Evolutionary conservation across 2,329 filamentous ascomycete genomes (phyloP).

Genomic region (Nigrospora sphaerica): DNA sequence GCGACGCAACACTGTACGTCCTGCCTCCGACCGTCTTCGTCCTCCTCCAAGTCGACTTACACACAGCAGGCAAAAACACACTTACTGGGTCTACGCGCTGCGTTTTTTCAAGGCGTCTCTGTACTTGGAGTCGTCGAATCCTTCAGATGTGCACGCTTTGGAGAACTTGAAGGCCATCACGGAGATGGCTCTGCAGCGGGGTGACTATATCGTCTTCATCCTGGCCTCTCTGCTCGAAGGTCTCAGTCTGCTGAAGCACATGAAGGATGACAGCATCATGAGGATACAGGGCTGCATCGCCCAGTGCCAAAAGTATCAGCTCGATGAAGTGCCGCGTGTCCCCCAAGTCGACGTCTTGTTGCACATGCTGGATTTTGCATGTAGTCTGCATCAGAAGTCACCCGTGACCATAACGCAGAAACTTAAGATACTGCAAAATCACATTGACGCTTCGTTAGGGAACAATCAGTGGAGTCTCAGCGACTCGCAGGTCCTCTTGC

Average conservation of each 20-base stretch:
- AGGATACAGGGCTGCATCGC: slow-evolving; percentile 68
- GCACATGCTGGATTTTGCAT: slow-evolving; percentile 62
- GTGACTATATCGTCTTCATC: slow-evolving; percentile 58
- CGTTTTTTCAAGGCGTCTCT: slow-evolving; percentile 67
- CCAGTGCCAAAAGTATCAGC: slow-evolving; percentile 64
- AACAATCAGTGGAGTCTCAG: slow-evolving; percentile 37
- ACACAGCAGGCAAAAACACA: slow-evolving; percentile 46
- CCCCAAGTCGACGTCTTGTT: slow-evolving; percentile 61
- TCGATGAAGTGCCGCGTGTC: slow-evolving; percentile 55
- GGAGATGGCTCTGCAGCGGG: slow-evolving; percentile 48
- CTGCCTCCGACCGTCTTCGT: background rate
- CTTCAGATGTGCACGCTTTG: slow-evolving; percentile 55
- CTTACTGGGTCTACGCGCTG: slow-evolving; percentile 71
- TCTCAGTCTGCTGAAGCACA: slow-evolving; percentile 58
- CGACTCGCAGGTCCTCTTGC: slow-evolving; percentile 44
- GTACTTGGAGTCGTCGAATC: slow-evolving; percentile 52
- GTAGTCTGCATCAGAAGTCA: slow-evolving; percentile 57
- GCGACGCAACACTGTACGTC: slow-evolving; percentile 58
- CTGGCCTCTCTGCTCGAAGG: slow-evolving; percentile 63
- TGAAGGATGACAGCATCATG: slow-evolving; percentile 59
- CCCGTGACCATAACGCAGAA: slow-evolving; percentile 52
- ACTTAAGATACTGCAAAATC: slow-evolving; percentile 52
- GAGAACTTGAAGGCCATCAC: slow-evolving; percentile 63
- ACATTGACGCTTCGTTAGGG: slow-evolving; percentile 49
- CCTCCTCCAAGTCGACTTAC: slow-evolving; percentile 6